Evolutionary conservation across 257 asterid species (phyloP).

Genomic region (Solanum gracilifrons): DNA sequence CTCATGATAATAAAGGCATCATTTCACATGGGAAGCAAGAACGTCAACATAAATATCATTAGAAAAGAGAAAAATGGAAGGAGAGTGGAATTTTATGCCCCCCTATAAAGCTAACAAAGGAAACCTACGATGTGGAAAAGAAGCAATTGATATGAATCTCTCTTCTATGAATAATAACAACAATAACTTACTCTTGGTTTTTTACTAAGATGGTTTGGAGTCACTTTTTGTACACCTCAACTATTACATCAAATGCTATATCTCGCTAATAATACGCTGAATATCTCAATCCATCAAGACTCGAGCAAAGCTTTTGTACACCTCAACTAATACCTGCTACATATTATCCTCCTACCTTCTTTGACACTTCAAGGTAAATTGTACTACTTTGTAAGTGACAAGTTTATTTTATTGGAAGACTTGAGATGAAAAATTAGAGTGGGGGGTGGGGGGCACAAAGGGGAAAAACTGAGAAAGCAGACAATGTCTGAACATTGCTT

Average conservation of each 20-base stretch:
- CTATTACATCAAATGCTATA: neutral
- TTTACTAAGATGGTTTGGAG: neutral
- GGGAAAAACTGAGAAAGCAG: neutral
- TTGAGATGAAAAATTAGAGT: neutral
- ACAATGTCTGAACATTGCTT: constrained; percentile 16
- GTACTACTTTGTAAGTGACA: constrained; percentile 6
- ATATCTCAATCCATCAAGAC: neutral
- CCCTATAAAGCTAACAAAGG: neutral
- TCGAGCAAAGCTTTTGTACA: neutral
- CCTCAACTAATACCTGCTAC: neutral
- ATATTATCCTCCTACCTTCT: neutral
- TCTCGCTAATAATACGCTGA: neutral
- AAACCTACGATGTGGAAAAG: neutral
- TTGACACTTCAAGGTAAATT: neutral
- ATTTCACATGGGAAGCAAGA: neutral
- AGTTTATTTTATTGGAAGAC: constrained; percentile 14
- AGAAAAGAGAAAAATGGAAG: neutral
- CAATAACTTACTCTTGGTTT: too few species aligned
- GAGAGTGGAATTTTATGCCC: neutral
- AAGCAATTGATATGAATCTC: neutral
- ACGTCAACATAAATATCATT: neutral
- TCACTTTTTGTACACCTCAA: neutral
- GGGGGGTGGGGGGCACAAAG: neutral
- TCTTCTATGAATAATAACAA: neutral
- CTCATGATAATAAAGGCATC: neutral